Percentiles rank a stretch among this genome's conserved stretches.
phyloP scores from a whole-genome alignment of 1,139 yeast species.

The Yamadazyma pseudoaaseri region DNA sequence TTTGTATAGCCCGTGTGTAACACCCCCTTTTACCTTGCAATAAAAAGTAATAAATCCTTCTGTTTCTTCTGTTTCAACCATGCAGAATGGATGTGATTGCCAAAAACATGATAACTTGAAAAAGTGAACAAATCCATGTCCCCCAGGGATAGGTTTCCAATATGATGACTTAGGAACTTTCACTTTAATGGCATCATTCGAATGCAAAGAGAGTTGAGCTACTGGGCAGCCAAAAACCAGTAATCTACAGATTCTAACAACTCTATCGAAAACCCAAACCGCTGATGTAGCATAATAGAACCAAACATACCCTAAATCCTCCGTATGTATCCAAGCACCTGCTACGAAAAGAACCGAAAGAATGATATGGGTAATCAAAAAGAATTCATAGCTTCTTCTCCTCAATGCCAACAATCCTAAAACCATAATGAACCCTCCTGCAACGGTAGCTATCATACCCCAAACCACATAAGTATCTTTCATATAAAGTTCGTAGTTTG shows the following conservation, averaged over 20 bases:
- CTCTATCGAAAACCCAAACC: constrained; percentile 45
- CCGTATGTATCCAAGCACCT: constrained; percentile 45
- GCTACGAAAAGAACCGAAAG: constrained; percentile 41
- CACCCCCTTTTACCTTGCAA: constrained; percentile 39
- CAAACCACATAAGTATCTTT: constrained; percentile 23
- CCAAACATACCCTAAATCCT: constrained; percentile 37
- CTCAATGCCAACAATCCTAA: constrained; percentile 42
- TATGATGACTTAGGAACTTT: constrained; percentile 37
- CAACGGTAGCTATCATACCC: constrained; percentile 30
- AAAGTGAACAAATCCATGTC: constrained; percentile 52
- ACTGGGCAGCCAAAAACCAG: constrained; percentile 37
- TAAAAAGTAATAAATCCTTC: constrained; percentile 26
- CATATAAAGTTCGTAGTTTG: constrained; percentile 16
- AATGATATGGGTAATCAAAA: constrained; percentile 38
- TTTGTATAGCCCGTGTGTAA: constrained; percentile 30
- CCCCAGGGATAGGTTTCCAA: constrained; percentile 48
- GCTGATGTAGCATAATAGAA: constrained; percentile 40
- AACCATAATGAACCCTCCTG: constrained; percentile 29
- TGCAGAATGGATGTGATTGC: constrained; percentile 48
- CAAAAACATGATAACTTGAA: constrained; percentile 34
- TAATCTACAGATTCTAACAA: constrained; percentile 34
- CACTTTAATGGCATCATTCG: constrained; percentile 41
- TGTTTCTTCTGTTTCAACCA: constrained; percentile 23
- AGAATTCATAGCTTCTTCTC: constrained; percentile 43
- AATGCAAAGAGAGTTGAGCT: constrained; percentile 31